These are phyloP conservation scores for Ceratobasidium sp. DNA, from an alignment of 1,284 basidiomycete genomes.

Conservation along the genomic window DNA sequence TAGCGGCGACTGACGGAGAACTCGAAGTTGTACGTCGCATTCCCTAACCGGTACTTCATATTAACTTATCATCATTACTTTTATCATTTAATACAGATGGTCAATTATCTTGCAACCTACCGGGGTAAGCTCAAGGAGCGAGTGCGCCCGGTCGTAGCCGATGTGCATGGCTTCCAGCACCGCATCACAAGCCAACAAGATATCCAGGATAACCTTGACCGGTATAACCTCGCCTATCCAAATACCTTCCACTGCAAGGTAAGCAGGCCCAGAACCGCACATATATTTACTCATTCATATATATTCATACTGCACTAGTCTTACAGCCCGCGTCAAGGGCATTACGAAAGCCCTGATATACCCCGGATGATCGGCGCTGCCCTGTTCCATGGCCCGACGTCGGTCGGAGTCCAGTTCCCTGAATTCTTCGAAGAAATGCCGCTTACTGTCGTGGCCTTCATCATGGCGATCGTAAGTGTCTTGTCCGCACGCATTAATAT, in stretches of 20 bases:
- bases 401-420: conserved; percentile 13
- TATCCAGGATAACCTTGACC: background rate
- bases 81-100: background rate
- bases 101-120: conserved; percentile 3
- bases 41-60: background rate
- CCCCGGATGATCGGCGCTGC: background rate
- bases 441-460: conserved; percentile 5
- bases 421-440: conserved; percentile 18
- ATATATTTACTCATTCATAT: background rate
- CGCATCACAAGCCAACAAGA: background rate
- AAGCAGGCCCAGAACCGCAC: background rate
- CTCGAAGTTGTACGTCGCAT: conserved; percentile 17
- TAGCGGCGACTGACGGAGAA: background rate
- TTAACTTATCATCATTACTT: background rate
- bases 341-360: conserved; percentile 13
- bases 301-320: background rate
- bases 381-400: background rate
- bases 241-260: conserved; percentile 14
- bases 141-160: background rate
- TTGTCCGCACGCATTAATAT: background rate
- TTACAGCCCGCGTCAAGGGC: background rate
- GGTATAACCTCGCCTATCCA: background rate
- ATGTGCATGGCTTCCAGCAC: background rate
- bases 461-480: background rate
- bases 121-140: conserved; percentile 6